Base-by-base conservation (phyloP, 208 protist species). In the Blechomonas ayalai region DNA sequence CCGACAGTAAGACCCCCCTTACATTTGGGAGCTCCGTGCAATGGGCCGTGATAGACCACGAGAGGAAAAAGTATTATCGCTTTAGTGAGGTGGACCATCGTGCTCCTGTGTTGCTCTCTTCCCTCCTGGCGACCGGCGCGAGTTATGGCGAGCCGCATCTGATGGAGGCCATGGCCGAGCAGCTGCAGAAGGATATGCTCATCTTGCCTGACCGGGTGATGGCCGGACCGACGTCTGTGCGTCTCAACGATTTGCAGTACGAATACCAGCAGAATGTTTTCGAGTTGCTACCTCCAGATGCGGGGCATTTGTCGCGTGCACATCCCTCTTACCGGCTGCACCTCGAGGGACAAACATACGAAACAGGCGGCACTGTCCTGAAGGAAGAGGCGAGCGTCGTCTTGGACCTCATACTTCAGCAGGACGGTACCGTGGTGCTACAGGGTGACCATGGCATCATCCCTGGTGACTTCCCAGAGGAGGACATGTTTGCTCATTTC, bases 1-100 rank as follows among this genome's bases (percentile, higher is more conserved):
- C 50, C 3, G 31, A 26, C 29, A 52, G 44, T 25, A 36, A 42
- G 22, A 40, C 51, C 9, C 29, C 54, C 12, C 39, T 74, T 16
- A 67, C 49, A 0, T 52, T 62, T 34, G 57, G 50, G 5, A 47
- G 31, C 9, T 51, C 47, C 3, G 42, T 84, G 19, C 59, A 67
- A 5, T 85, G 76, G 76, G 67, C 65, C 12, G 57, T 85, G 36
- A 59, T 67, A 3, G 76, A 81, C 48, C 56, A 77, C 46, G 42
- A 64, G 13, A 39, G 44, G n/a, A 48, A 59, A 16, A 62, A 67
- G 41, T 74, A 75, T 39, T 81, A 78, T 37, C 71, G 72, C 2
- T 85, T 80, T 55, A 67, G 59, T 44, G 46, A 61, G n/a, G 22
- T 68, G 2, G 76, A 81, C 42, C 37, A 61, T 15, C 63, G 67